Evolutionary conservation across 495 filamentous ascomycete species (phyloP).

Genomic region (Talaromyces stipitatus): DNA sequence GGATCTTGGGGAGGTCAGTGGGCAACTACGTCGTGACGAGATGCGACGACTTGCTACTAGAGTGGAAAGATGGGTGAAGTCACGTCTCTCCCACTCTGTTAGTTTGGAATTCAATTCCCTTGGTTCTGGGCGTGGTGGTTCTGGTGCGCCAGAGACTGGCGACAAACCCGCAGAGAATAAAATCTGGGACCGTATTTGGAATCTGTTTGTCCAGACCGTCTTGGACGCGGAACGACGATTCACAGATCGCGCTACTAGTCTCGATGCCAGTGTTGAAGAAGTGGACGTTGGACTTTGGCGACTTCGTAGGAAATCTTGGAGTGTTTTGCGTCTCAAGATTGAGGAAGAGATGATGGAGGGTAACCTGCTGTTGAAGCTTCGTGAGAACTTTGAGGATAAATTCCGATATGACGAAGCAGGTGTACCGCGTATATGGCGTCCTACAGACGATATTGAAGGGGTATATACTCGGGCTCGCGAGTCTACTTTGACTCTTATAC

Average conservation of each 20-base stretch:
- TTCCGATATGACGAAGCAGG: slow-evolving; percentile 96
- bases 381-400: slow-evolving; percentile 98
- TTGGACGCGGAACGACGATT: slow-evolving; percentile 79
- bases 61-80: slow-evolving; percentile 87
- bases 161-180: slow-evolving; percentile 72
- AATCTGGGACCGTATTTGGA: slow-evolving; percentile 96
- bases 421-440: slow-evolving; percentile 94
- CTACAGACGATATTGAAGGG: slow-evolving; percentile 94
- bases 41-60: slow-evolving; percentile 87
- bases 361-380: slow-evolving; percentile 87
- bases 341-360: slow-evolving; percentile 98
- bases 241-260: slow-evolving; percentile 78
- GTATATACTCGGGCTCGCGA: slow-evolving; percentile 86
- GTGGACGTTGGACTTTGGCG: slow-evolving; percentile 92
- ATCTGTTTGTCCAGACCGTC: slow-evolving; percentile 75
- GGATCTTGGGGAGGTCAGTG: slow-evolving; percentile 81
- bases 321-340: slow-evolving; percentile 77
- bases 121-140: slow-evolving; percentile 74
- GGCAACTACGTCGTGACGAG: slow-evolving; percentile 78
- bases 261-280: slow-evolving; percentile 86
- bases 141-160: slow-evolving; percentile 68
- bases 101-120: slow-evolving; percentile 93
- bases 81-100: slow-evolving; percentile 76
- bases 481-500: slow-evolving; percentile 82
- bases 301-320: slow-evolving; percentile 88